A percentile compares a stretch with the other conserved stretches of the same genome.
phyloP scores from a whole-genome alignment of 2,329 filamentous ascomycete genomes.

The Fusarium burgessii region DNA sequence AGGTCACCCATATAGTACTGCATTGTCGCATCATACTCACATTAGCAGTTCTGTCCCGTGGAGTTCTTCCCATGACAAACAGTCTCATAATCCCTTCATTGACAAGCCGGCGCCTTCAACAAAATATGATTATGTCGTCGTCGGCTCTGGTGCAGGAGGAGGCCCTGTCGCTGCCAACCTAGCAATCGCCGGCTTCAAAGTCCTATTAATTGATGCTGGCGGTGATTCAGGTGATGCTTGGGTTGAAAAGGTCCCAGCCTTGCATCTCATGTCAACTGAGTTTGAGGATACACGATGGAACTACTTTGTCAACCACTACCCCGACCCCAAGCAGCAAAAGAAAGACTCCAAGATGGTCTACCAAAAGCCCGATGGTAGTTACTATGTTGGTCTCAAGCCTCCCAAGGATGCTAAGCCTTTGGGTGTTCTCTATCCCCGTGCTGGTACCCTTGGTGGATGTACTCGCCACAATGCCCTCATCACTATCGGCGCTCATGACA shows the following conservation, averaged over 20 bases:
- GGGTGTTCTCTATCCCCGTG: slow-evolving; percentile 59
- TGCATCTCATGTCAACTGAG: slow-evolving; percentile 45
- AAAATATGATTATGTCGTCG: slow-evolving; percentile 69
- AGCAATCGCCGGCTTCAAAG: slow-evolving; percentile 66
- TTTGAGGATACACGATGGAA: slow-evolving; percentile 60
- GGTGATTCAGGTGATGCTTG: slow-evolving; percentile 60
- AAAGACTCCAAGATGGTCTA: slow-evolving; percentile 63
- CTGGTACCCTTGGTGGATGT: slow-evolving; percentile 58
- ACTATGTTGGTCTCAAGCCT: slow-evolving; percentile 51
- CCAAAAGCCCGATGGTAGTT: slow-evolving; percentile 50
- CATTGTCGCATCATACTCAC: neutral
- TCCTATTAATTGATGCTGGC: slow-evolving; percentile 70
- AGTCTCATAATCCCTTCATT: slow-evolving; percentile 23
- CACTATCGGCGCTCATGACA: slow-evolving; percentile 54
- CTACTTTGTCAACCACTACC: slow-evolving; percentile 72
- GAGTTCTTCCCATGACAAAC: neutral
- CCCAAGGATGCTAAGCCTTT: slow-evolving; percentile 53
- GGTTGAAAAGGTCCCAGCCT: slow-evolving; percentile 47
- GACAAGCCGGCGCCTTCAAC: neutral
- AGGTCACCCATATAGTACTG: neutral
- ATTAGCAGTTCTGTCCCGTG: neutral
- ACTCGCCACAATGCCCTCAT: slow-evolving; percentile 54
- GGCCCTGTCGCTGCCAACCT: slow-evolving; percentile 67
- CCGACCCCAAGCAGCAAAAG: slow-evolving; percentile 59
- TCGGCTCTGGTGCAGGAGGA: slow-evolving; percentile 68